Evolutionary conservation across 2,329 filamentous ascomycete genomes (phyloP).

Genomic region (Monascus ruber): DNA sequence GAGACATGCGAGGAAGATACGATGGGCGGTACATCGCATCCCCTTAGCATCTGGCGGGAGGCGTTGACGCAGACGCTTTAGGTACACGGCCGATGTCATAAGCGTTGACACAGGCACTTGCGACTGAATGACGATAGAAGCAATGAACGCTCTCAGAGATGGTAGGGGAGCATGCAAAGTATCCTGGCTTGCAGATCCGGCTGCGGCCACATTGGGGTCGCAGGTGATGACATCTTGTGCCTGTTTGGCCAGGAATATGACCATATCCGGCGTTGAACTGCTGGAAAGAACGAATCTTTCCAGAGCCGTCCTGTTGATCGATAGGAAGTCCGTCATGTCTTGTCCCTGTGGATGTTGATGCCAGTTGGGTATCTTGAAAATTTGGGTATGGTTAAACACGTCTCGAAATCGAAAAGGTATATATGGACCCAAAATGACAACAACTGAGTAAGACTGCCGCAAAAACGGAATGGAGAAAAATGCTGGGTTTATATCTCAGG

Average conservation of each 20-base stretch:
- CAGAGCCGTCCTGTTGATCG: constrained; percentile 33
- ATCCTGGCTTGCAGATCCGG: constrained; percentile 46
- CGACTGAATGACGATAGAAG: constrained; percentile 76
- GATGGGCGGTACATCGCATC: constrained; percentile 89
- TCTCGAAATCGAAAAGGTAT: too few relatives aligned
- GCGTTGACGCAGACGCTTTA: constrained; percentile 68
- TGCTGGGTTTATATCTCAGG: background rate
- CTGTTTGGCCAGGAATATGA: constrained; percentile 35
- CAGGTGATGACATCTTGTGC: constrained; percentile 39
- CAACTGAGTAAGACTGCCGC: constrained; percentile 1
- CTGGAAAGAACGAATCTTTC: constrained; percentile 37
- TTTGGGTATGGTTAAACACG: too few relatives aligned
- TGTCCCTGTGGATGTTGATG: background rate
- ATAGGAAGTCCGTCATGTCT: constrained; percentile 6
- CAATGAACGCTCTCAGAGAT: constrained; percentile 81
- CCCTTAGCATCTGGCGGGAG: constrained; percentile 92
- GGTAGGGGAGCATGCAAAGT: constrained; percentile 46
- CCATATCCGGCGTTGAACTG: constrained; percentile 36
- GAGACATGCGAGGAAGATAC: constrained; percentile 72
- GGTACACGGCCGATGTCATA: constrained; percentile 94
- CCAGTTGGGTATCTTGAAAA: too few relatives aligned
- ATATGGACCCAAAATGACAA: too few relatives aligned
- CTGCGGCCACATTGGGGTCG: constrained; percentile 41
- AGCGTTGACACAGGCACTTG: constrained; percentile 95
- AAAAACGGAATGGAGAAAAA: background rate